A percentile compares a stretch with the other conserved stretches of the same genome.
phyloP scores from a whole-genome alignment of 768 basidiomycete genomes.

The Russula earlei region DNA sequence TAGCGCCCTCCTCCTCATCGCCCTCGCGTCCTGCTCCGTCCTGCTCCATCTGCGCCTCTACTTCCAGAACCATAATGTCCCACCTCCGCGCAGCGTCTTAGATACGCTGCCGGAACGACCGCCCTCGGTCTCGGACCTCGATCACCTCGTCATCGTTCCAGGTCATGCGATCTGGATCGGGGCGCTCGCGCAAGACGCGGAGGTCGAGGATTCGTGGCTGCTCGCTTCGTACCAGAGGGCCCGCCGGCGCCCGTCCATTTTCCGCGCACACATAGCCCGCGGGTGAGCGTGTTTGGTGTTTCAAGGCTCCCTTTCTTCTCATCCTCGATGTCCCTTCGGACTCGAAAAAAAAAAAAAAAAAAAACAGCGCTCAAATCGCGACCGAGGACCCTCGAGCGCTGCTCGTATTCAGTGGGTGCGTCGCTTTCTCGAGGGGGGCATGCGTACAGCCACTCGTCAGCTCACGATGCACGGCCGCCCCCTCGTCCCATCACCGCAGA shows the following conservation, averaged over 20 bases:
- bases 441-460: too few relatives aligned
- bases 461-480: too few relatives aligned
- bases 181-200: slow-evolving; percentile 38
- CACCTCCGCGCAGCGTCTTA: slow-evolving; percentile 10
- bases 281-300: slow-evolving; percentile 49
- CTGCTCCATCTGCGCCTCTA: slow-evolving; percentile 47
- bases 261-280: slow-evolving; percentile 64
- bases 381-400: slow-evolving; percentile 34
- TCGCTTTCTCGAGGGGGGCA: slow-evolving; percentile 1
- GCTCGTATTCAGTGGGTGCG: slow-evolving; percentile 85
- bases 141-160: slow-evolving; percentile 79
- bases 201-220: slow-evolving; percentile 67
- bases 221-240: slow-evolving; percentile 74
- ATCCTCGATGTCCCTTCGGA: not conserved
- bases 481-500: slow-evolving; percentile 31
- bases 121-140: slow-evolving; percentile 29
- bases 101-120: not conserved
- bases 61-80: slow-evolving; percentile 22
- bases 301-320: not conserved
- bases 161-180: slow-evolving; percentile 90
- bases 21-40: slow-evolving; percentile 40
- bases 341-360: too few relatives aligned
- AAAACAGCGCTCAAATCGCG: slow-evolving; percentile 13
- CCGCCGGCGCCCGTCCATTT: slow-evolving; percentile 57
- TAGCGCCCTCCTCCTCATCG: slow-evolving; percentile 45